phyloP scores from a whole-genome alignment of 179 eudicot species.

The Heliamphora pulchella region DNA sequence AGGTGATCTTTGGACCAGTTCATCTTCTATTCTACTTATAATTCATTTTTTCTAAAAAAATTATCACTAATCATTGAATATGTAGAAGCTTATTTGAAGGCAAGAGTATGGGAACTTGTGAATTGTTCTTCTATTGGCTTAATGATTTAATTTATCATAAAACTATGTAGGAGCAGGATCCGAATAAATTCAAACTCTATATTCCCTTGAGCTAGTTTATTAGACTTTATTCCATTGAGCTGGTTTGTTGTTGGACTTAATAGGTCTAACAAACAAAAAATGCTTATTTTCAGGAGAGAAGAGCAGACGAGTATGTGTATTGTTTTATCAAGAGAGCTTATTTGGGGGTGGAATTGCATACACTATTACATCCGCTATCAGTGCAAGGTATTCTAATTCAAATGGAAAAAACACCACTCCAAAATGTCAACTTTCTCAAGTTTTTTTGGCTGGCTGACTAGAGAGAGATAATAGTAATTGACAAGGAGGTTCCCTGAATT shows the following conservation, averaged over 20 bases:
- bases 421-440: background rate
- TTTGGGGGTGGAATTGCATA: constrained; percentile 37
- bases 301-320: constrained; percentile 25
- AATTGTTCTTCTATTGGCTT: too few species aligned
- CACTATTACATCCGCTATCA: constrained; percentile 36
- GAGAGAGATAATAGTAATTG: too few species aligned
- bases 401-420: background rate
- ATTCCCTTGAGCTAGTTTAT: background rate
- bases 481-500: too few species aligned
- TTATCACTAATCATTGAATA: background rate
- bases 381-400: constrained; percentile 29
- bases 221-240: background rate
- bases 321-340: constrained; percentile 29
- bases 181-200: background rate
- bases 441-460: too few species aligned
- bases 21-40: background rate
- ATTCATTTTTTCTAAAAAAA: background rate
- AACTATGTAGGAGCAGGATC: too few species aligned
- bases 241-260: background rate
- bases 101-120: background rate
- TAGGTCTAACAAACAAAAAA: background rate
- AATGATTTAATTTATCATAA: too few species aligned
- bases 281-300: constrained; percentile 27
- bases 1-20: too few species aligned
- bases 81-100: background rate